Percentiles rank a stretch among this genome's conserved stretches.
phyloP scores from a whole-genome alignment of 306 rosid genomes.

The cucumber (Cucumis sativus) region Cucumber_9930_V3 NC_026656.2:336001-336500 shows the following conservation, averaged over 20 bases:
- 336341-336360: conserved; percentile 15
- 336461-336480: conserved; percentile 15
- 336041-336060: not conserved
- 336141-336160: not conserved
- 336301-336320: conserved; percentile 34
- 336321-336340: conserved; percentile 13
- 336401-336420: conserved; percentile 22
- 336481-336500: not conserved
- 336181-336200: not conserved
- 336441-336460: conserved; percentile 20
- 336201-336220: not conserved
- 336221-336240: conserved; percentile 39
- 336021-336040: not conserved
- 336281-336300: conserved; percentile 30
- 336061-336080: not conserved
- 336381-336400: conserved; percentile 20
- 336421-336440: conserved; percentile 12
- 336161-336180: not conserved
- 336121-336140: not conserved
- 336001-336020: not conserved
- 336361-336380: conserved; percentile 6
- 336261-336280: conserved; percentile 9
- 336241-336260: conserved; percentile 27
- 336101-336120: not conserved
- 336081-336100: not conserved